Conservation (phyloP, 768 basidiomycete species). For the Rhodotorula toruloides region DNA sequence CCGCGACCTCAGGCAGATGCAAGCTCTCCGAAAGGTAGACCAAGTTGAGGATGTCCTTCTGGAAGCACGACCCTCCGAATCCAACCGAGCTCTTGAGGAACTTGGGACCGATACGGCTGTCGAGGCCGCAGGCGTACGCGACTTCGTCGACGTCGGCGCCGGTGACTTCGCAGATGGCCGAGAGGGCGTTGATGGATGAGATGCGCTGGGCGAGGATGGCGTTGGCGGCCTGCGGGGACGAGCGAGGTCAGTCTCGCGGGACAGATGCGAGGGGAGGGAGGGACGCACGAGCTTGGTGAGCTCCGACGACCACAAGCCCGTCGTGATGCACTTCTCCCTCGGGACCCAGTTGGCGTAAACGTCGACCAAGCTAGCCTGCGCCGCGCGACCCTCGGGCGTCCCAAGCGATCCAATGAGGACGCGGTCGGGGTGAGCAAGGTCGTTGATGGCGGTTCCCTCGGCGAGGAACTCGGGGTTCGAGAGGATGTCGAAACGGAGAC, state of each 20-base stretch:
- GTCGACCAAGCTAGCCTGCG: conserved; percentile 67
- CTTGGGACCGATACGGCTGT: conserved; percentile 85
- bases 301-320: conserved; percentile 98
- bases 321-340: conserved; percentile 73
- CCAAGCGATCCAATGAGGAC: conserved; percentile 96
- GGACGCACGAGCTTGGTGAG: conserved; percentile 75
- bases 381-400: conserved; percentile 73
- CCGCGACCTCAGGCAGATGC: conserved; percentile 92
- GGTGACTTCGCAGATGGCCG: conserved; percentile 96
- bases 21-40: conserved; percentile 93
- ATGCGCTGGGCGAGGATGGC: conserved; percentile 99
- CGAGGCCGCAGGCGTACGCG: conserved; percentile 84
- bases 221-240: conserved; percentile 68
- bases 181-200: conserved; percentile 94
- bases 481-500: conserved; percentile 90
- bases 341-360: conserved; percentile 97
- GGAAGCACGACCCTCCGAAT: conserved; percentile 98
- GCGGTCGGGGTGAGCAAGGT: conserved; percentile 84
- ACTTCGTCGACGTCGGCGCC: conserved; percentile 99
- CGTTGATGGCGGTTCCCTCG: conserved; percentile 90
- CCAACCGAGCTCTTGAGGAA: conserved; percentile 94
- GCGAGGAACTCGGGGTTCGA: conserved; percentile 99
- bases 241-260: too few relatives aligned
- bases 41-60: conserved; percentile 98
- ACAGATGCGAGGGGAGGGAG: neutral